A percentile compares a stretch with the other conserved stretches of the same genome.
These are phyloP conservation scores for Botryosphaeria agaves DNA, from an alignment of 2,329 filamentous ascomycete species.

Conservation along the genomic window DNA sequence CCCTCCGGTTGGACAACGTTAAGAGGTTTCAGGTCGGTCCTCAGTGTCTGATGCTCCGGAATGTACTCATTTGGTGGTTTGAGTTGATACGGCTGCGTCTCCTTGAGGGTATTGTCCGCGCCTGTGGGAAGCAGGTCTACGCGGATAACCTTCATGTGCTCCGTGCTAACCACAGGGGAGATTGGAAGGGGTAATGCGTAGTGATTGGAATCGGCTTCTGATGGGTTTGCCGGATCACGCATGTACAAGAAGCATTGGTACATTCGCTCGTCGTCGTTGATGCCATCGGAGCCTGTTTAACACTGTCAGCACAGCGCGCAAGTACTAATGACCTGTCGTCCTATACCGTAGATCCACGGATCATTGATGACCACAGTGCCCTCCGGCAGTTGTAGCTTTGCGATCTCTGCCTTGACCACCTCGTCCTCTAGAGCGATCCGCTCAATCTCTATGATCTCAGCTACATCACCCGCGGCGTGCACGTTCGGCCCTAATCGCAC, in stretches of 20 bases:
- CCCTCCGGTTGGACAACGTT: conserved; percentile 49
- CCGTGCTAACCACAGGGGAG: conserved; percentile 47
- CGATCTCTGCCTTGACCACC: conserved; percentile 38
- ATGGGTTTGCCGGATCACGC: conserved; percentile 40
- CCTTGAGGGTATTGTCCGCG: conserved; percentile 38
- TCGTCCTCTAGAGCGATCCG: conserved; percentile 36
- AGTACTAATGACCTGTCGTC: not conserved
- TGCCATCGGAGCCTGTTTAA: conserved; percentile 23
- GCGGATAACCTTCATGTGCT: conserved; percentile 45
- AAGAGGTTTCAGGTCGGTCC: conserved; percentile 45
- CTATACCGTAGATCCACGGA: conserved; percentile 51
- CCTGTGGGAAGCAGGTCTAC: conserved; percentile 56
- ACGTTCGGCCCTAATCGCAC: conserved; percentile 38
- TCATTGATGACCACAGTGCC: conserved; percentile 39
- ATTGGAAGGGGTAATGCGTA: conserved; percentile 52
- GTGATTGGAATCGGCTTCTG: conserved; percentile 47
- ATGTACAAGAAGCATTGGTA: conserved; percentile 53
- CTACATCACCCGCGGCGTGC: conserved; percentile 39
- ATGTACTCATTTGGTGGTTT: conserved; percentile 48
- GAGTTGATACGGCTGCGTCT: conserved; percentile 38
- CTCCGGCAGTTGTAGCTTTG: conserved; percentile 39
- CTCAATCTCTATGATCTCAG: conserved; percentile 42
- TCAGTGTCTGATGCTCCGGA: conserved; percentile 41
- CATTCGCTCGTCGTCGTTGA: conserved; percentile 28
- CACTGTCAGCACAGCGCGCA: not conserved